Base-by-base conservation (phyloP, 257 asterid species). In the Oldenlandia corymbosa region DNA sequence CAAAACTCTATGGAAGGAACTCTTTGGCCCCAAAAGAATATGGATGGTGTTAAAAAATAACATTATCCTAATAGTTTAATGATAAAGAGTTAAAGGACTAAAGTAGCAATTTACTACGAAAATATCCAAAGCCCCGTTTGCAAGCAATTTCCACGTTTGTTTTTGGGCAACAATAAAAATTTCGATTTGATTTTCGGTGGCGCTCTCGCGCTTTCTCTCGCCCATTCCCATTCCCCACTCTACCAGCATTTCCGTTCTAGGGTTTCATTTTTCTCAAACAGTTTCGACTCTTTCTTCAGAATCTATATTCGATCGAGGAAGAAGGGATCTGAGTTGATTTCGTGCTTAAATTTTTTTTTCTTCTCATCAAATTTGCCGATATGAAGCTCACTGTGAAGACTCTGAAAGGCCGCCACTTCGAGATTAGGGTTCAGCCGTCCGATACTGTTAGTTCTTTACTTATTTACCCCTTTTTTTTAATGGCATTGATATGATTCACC, bases 301-400 rank as follows among this genome's bases (percentile, higher is more conserved):
- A 1, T 3, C 13, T 18, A 42, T 0, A 24, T 68, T 37, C 7
- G 61, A 58, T 60, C 26, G 20, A 24, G 39, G 60, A 7, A 26
- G 34, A 24, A 46, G 8, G 50, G 46, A 34, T 20, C 2, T 13
- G 21, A 17, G 16, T 28, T n/a, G 11, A 27, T 26, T 12, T 31
- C 10, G 7, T 4, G 21, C 30, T 31, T 62, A 30, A 43, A 3
- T 42, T 45, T 5, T n/a, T n/a, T n/a, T n/a, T n/a, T n/a, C n/a
- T n/a, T n/a, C n/a, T n/a, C n/a, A 10, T 28, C 28, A 41, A 55
- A 65, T 67, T 75, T 30, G 76, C 73, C 58, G 84, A 77, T 42
- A 90, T 90, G 97, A 87, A 90, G 85, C 95, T 91, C 75, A 88
- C 91, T 65, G 98, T 91, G 68, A 91, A 91, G 71, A 91, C 98